These are phyloP conservation scores for Wickerhamiella australiensis DNA, from an alignment of 805 yeast species.

Conservation along the genomic window DNA sequence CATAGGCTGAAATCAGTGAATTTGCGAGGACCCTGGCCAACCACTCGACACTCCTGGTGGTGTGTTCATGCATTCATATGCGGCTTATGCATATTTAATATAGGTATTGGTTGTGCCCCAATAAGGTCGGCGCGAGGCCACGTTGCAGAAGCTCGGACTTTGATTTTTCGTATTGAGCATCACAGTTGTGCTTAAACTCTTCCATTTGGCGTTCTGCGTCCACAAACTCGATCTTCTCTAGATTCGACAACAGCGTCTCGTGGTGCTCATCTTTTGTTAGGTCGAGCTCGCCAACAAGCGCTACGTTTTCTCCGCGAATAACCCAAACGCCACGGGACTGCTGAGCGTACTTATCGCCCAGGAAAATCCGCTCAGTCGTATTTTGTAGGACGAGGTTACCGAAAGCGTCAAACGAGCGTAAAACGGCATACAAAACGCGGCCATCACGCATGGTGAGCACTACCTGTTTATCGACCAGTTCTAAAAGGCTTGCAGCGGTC, in stretches of 20 bases:
- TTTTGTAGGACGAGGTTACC: constrained; percentile 85
- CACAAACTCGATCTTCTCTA: constrained; percentile 48
- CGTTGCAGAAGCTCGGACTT: not conserved
- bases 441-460: constrained; percentile 86
- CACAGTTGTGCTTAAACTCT: constrained; percentile 13
- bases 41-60: not conserved
- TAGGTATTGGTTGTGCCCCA: constrained; percentile 9
- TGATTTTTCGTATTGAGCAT: not conserved
- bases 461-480: constrained; percentile 40
- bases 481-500: constrained; percentile 34
- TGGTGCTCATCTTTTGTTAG: constrained; percentile 64
- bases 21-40: not conserved
- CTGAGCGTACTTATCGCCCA: constrained; percentile 54
- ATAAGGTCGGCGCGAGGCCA: constrained; percentile 5
- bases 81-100: not conserved
- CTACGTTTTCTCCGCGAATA: constrained; percentile 93
- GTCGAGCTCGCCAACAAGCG: constrained; percentile 86
- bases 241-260: constrained; percentile 37
- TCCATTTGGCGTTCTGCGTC: constrained; percentile 41
- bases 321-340: constrained; percentile 66
- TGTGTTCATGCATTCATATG: not conserved
- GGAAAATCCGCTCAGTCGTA: constrained; percentile 66
- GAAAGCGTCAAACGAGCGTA: constrained; percentile 91
- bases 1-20: not conserved
- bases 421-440: constrained; percentile 69